Percentiles rank a stretch among this genome's conserved stretches.
Conservation (phyloP, 73 alveolate species). For the Paramecium octaurelia region DNA sequence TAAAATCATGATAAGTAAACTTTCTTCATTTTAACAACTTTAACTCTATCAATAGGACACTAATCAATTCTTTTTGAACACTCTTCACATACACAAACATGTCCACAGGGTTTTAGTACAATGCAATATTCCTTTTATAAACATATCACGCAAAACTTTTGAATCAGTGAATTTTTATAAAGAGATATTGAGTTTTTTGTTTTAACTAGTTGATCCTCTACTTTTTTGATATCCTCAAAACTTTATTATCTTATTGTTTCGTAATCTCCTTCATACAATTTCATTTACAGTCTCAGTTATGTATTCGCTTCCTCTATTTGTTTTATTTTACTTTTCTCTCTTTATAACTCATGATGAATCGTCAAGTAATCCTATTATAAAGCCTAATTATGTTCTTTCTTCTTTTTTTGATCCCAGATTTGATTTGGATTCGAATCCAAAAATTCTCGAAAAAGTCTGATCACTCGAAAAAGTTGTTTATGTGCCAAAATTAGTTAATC, state of each 20-base stretch:
- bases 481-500: not conserved
- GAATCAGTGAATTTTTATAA: not conserved
- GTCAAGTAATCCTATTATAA: not conserved
- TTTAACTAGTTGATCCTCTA: not conserved
- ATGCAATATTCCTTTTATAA: not conserved
- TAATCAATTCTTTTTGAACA: not conserved
- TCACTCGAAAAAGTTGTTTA: slow-evolving; percentile 29
- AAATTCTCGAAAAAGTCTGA: not conserved
- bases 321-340: not conserved
- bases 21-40: not conserved
- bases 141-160: slow-evolving; percentile 36
- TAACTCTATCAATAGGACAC: slow-evolving; percentile 25
- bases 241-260: not conserved
- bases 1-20: slow-evolving; percentile 5
- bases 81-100: slow-evolving; percentile 38
- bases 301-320: not conserved
- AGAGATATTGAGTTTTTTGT: not conserved
- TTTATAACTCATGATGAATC: not conserved
- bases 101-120: slow-evolving; percentile 33
- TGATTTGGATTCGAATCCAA: not conserved
- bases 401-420: not conserved
- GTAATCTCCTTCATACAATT: slow-evolving; percentile 18
- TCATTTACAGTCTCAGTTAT: not conserved
- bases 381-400: not conserved
- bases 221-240: not conserved